phyloP scores from a whole-genome alignment of 768 basidiomycete species.

The Suillus decipiens region DNA sequence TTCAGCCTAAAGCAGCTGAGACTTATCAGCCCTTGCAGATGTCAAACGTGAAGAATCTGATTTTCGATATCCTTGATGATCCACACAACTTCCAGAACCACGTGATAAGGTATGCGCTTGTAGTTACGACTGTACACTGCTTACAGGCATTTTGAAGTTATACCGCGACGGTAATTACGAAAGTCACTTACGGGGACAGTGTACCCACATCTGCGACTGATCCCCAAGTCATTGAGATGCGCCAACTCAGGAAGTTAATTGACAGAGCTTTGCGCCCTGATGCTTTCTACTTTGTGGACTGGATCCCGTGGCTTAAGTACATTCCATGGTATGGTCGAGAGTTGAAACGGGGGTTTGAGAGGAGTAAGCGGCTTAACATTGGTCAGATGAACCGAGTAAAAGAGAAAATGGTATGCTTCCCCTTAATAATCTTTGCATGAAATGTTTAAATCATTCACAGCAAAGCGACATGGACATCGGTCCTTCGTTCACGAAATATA shows the following conservation, averaged over 20 bases:
- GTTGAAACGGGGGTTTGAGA: background rate
- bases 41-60: background rate
- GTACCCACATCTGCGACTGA: background rate
- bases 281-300: background rate
- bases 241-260: conserved; percentile 11
- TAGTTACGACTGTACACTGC: background rate
- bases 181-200: background rate
- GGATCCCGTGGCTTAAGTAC: background rate
- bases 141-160: background rate
- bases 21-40: background rate
- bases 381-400: background rate
- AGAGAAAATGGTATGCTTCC: background rate
- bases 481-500: background rate
- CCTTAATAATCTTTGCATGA: background rate
- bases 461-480: background rate
- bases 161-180: background rate
- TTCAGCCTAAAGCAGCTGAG: background rate
- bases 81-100: background rate
- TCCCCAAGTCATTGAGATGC: background rate
- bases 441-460: background rate
- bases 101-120: background rate
- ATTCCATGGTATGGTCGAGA: background rate
- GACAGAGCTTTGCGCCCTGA: conserved; percentile 14
- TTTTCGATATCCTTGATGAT: background rate
- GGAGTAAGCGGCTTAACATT: background rate